These are phyloP conservation scores for Peniophora sp. DNA, from an alignment of 1,284 basidiomycete genomes.

Conservation along the genomic window DNA sequence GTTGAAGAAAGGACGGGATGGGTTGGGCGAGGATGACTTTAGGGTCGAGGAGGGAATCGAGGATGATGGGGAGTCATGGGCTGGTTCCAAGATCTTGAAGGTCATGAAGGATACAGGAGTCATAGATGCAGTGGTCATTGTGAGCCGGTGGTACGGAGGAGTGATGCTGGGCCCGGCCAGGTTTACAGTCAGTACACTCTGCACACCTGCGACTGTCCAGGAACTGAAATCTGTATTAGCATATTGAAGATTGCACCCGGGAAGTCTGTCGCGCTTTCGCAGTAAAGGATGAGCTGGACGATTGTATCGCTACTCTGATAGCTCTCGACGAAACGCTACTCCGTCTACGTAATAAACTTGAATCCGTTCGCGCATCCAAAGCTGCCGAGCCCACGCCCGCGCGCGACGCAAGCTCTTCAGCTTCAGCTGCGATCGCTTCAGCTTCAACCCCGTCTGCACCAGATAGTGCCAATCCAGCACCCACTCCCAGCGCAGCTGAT, in stretches of 20 bases:
- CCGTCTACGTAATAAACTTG: conserved; percentile 44
- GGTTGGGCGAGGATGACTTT: conserved; percentile 68
- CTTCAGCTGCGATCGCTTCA: no score
- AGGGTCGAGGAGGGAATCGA: conserved; percentile 50
- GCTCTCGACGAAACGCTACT: conserved; percentile 56
- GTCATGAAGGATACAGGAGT: conserved; percentile 63
- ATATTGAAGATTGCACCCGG: conserved; percentile 66
- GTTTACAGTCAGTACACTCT: conserved; percentile 32
- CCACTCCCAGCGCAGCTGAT: not conserved
- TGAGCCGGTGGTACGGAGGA: conserved; percentile 74
- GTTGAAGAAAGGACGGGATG: conserved; percentile 56
- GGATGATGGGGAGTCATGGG: conserved; percentile 70
- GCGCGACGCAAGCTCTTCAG: no score
- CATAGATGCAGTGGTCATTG: conserved; percentile 59
- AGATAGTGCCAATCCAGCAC: not conserved
- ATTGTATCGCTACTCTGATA: conserved; percentile 46
- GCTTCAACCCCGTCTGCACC: no score
- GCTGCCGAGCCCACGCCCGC: not conserved
- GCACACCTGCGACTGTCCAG: no score
- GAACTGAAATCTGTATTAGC: conserved; percentile 16
- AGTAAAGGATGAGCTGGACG: conserved; percentile 54
- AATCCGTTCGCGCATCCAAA: conserved; percentile 9
- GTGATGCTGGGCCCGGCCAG: conserved; percentile 59
- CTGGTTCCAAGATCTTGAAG: conserved; percentile 52
- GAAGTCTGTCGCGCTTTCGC: conserved; percentile 68